phyloP scores from a whole-genome alignment of 148 eudicot species.

The Rhododendron molle region DNA sequence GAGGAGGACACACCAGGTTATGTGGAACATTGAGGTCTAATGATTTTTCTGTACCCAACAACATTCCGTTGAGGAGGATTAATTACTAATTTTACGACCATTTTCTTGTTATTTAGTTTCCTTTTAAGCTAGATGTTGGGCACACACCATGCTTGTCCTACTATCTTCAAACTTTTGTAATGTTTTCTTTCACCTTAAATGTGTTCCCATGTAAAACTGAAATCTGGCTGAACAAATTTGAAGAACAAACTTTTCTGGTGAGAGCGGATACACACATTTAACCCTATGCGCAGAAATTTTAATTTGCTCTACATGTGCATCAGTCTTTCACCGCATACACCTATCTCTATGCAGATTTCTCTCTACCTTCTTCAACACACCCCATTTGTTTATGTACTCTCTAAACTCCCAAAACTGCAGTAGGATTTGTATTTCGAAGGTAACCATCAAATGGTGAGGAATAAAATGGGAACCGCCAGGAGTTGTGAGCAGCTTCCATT shows the following conservation, averaged over 20 bases:
- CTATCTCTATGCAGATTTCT: background rate
- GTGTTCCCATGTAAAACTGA: background rate
- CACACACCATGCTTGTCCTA: background rate
- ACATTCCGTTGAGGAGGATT: background rate
- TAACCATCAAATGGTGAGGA: background rate
- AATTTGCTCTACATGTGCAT: background rate
- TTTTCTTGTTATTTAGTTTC: background rate
- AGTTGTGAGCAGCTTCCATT: background rate
- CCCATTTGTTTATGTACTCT: background rate
- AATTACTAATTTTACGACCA: background rate
- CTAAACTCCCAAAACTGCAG: background rate
- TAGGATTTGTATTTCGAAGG: background rate
- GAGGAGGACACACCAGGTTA: background rate
- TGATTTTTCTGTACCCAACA: background rate
- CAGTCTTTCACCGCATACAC: background rate
- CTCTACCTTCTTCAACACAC: background rate
- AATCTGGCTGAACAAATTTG: background rate
- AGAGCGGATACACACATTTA: background rate
- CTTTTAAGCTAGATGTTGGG: background rate
- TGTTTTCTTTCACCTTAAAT: background rate
- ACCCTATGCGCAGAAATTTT: background rate
- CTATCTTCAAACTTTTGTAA: background rate
- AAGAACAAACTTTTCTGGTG: background rate
- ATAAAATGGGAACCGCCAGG: background rate
- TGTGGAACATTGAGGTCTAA: background rate